phyloP scores from a whole-genome alignment of 257 asterid species.

The Knoxia roxburghii region DNA sequence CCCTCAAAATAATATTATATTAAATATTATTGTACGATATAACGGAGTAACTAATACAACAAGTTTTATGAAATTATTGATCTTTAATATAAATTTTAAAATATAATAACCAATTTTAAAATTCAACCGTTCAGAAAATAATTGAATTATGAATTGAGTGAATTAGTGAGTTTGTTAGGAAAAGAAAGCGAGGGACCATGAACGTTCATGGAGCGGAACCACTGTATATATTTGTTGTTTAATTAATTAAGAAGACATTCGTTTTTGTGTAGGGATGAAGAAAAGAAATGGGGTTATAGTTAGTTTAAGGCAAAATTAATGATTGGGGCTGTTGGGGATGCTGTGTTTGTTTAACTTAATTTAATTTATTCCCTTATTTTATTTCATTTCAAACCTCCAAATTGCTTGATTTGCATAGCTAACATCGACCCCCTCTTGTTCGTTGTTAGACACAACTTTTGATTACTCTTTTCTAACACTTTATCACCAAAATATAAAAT shows the following conservation, averaged over 20 bases:
- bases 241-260: neutral
- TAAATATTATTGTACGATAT: too few species aligned
- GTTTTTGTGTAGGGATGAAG: neutral
- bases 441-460: slow-evolving; percentile 29
- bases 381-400: too few species aligned
- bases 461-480: neutral
- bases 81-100: too few species aligned
- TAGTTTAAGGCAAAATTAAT: slow-evolving; percentile 20
- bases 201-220: neutral
- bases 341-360: slow-evolving; percentile 16
- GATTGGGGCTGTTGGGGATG: slow-evolving; percentile 50
- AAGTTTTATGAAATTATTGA: too few species aligned
- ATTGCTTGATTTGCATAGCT: neutral
- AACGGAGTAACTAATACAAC: too few species aligned
- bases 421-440: slow-evolving; percentile 22
- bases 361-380: too few species aligned
- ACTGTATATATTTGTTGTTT: too few species aligned
- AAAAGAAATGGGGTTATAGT: neutral
- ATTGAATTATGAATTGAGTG: neutral
- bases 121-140: neutral
- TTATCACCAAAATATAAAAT: neutral
- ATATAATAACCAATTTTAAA: too few species aligned
- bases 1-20: too few species aligned
- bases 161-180: neutral
- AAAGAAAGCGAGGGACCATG: neutral